Base-by-base conservation (phyloP, 768 basidiomycete species). In the Amanita thiersii region DNA sequence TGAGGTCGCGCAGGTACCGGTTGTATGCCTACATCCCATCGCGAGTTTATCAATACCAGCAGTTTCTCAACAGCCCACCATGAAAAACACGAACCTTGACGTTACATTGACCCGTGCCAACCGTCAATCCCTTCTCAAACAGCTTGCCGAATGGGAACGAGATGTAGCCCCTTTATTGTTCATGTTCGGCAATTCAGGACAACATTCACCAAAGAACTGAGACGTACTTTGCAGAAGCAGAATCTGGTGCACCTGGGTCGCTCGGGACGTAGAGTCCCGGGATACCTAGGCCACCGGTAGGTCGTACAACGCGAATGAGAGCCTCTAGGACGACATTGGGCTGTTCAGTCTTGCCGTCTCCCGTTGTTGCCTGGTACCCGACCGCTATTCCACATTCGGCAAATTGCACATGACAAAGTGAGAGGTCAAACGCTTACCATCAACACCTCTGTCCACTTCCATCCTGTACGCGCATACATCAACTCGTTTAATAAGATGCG, bases 51-150 rank as follows among this genome's bases (percentile, higher is more conserved):
- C n/a, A n/a, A n/a, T n/a, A n/a, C n/a, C n/a, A n/a, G n/a, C n/a
- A n/a, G n/a, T n/a, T n/a, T n/a, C n/a, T n/a, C n/a, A n/a, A n/a
- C n/a, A n/a, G n/a, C n/a, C n/a, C n/a, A n/a, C n/a, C n/a, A 19
- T 31, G 5, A 15, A 26, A 23, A 5, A 7, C 3, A 32, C 56
- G 23, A 17, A 70, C 70, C 65, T 75, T 73, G 47, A 72, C 72
- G 44, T 75, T 75, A 54, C 72, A 75, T 56, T 75, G 72, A 1
- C 74, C 73, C 6, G 73, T 75, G 5, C 71, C 74, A 19, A 77
- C 38, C 2, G 61, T 62, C n/a, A 77, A 53, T 0, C 73, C 74
- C 47, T 75, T 77, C 58, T 75, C 73, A 51, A 77, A 77, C 6
- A 75, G 51, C 50, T 70, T 69, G 63, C 68, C 71, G 51, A 73